Percentiles rank a stretch among this genome's conserved stretches.
Evolutionary conservation across 768 basidiomycete genomes (phyloP).

Genomic region (Suillus alpinus): DNA sequence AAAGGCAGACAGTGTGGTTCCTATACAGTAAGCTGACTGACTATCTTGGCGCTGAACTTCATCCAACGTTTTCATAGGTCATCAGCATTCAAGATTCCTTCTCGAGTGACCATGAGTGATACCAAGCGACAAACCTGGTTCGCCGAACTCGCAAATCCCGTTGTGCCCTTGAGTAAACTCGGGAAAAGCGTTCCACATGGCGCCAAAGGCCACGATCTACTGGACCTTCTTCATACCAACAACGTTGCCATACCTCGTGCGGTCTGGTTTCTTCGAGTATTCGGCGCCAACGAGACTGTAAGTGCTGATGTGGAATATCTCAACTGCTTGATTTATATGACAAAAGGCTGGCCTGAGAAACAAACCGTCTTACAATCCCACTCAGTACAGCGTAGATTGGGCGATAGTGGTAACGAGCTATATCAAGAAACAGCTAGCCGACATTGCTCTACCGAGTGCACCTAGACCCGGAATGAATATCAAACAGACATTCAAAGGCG

Average conservation of each 20-base stretch:
- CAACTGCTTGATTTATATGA: constrained; percentile 1
- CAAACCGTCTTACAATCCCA: constrained; percentile 77
- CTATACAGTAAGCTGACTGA: constrained; percentile 58
- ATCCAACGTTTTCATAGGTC: constrained; percentile 28
- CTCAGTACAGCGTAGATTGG: constrained; percentile 84
- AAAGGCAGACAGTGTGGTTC: constrained; percentile 51
- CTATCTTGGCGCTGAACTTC: not conserved
- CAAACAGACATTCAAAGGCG: constrained; percentile 81
- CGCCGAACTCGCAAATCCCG: constrained; percentile 74
- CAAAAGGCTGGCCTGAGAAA: constrained; percentile 68
- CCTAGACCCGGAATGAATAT: constrained; percentile 75
- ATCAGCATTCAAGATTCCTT: constrained; percentile 75
- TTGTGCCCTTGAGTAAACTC: constrained; percentile 76
- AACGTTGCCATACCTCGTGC: constrained; percentile 79
- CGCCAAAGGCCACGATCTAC: constrained; percentile 78
- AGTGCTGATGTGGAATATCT: constrained; percentile 10
- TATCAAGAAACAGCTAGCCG: constrained; percentile 77
- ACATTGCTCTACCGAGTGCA: constrained; percentile 77
- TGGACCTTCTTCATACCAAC: constrained; percentile 75
- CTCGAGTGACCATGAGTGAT: constrained; percentile 80
- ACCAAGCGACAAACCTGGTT: constrained; percentile 81
- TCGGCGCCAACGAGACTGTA: constrained; percentile 87
- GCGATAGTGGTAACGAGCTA: constrained; percentile 77
- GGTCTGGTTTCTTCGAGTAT: constrained; percentile 84
- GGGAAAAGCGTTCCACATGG: constrained; percentile 87